These are phyloP conservation scores for Solanum sejunctum DNA, from an alignment of 257 asterid genomes.

Conservation along the genomic window DNA sequence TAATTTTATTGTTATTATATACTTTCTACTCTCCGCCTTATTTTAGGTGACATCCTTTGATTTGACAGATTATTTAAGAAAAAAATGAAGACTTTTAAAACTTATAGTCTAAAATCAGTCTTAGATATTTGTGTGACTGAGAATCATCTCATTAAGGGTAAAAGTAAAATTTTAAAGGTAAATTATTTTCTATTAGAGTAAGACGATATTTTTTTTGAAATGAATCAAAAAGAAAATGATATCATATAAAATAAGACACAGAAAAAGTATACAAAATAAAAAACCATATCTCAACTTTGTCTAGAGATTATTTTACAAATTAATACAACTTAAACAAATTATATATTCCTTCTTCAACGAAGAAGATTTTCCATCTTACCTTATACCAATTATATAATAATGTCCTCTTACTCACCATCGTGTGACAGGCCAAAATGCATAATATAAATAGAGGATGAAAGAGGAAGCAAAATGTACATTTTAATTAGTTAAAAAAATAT, in stretches of 20 bases:
- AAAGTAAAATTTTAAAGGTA: too few species aligned
- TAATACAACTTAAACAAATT: not conserved
- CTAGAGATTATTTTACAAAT: not conserved
- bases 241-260: too few species aligned
- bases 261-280: not conserved
- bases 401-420: not conserved
- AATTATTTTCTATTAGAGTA: too few species aligned
- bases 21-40: too few species aligned
- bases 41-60: too few species aligned
- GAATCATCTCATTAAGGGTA: too few species aligned
- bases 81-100: too few species aligned
- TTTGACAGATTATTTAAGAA: too few species aligned
- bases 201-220: too few species aligned
- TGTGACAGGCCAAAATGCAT: not conserved
- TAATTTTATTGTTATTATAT: not conserved
- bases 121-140: too few species aligned
- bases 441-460: not conserved
- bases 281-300: not conserved
- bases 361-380: not conserved
- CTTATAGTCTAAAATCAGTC: too few species aligned
- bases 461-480: not conserved
- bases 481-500: not conserved
- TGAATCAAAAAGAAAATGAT: too few species aligned
- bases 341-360: not conserved
- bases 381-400: not conserved